Evolutionary conservation across 2,329 filamentous ascomycete genomes (phyloP).

Genomic region (Diaporthe citriasiana): DNA sequence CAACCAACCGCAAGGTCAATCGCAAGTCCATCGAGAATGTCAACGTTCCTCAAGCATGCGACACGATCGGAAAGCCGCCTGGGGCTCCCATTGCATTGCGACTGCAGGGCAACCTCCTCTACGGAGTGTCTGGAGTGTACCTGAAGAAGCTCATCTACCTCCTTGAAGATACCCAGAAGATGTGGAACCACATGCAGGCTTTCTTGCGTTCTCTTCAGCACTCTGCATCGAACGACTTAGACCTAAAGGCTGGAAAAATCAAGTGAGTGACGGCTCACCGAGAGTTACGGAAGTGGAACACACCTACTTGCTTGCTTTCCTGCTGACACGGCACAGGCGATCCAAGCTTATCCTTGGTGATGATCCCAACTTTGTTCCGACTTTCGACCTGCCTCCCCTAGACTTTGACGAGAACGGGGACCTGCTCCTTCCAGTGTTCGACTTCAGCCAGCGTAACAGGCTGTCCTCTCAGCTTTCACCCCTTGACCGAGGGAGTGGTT

Average conservation of each 20-base stretch:
- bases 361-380: conserved; percentile 84
- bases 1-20: conserved; percentile 79
- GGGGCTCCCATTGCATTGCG: conserved; percentile 90
- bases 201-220: conserved; percentile 70
- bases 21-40: conserved; percentile 91
- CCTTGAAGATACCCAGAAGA: conserved; percentile 82
- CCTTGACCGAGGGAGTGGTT: conserved; percentile 50
- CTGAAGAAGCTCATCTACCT: conserved; percentile 90
- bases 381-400: conserved; percentile 72
- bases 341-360: conserved; percentile 84
- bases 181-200: conserved; percentile 79
- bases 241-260: conserved; percentile 78
- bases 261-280: conserved; percentile 68
- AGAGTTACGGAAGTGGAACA: no score
- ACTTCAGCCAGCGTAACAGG: conserved; percentile 55
- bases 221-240: conserved; percentile 67
- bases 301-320: not conserved
- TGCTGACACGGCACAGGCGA: conserved; percentile 64
- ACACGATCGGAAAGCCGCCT: conserved; percentile 83
- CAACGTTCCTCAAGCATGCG: conserved; percentile 87
- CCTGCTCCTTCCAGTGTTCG: conserved; percentile 45
- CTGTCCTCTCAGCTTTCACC: conserved; percentile 63
- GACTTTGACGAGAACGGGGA: conserved; percentile 59
- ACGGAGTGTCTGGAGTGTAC: conserved; percentile 88
- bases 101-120: conserved; percentile 89